Evolutionary conservation across 495 filamentous ascomycete genomes (phyloP).

Genomic region (Podospora pseudopauciseta): DNA sequence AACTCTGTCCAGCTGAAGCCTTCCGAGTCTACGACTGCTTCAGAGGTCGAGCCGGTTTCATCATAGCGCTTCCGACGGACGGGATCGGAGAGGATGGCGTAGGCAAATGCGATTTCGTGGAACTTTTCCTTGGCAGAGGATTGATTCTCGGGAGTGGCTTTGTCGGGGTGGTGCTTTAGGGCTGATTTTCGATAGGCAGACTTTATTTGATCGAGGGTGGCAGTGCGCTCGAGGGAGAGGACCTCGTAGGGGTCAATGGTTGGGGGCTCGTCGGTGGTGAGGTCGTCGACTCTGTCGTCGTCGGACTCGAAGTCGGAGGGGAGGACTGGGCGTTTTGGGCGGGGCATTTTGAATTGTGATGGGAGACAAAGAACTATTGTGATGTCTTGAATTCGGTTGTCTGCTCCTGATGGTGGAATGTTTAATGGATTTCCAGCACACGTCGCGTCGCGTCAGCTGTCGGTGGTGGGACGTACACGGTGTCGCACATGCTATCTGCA

Average conservation of each 20-base stretch:
- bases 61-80: conserved; percentile 80
- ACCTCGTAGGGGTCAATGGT: conserved; percentile 79
- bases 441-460: conserved; percentile 18
- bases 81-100: conserved; percentile 82
- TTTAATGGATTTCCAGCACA: conserved; percentile 6
- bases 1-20: conserved; percentile 89
- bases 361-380: neutral
- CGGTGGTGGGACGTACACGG: neutral
- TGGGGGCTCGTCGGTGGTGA: conserved; percentile 40
- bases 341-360: conserved; percentile 1
- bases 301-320: conserved; percentile 8
- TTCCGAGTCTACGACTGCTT: conserved; percentile 63
- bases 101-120: conserved; percentile 88
- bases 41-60: conserved; percentile 78
- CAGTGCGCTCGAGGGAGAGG: conserved; percentile 61
- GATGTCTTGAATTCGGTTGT: neutral
- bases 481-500: neutral
- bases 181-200: conserved; percentile 85
- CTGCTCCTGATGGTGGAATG: no score
- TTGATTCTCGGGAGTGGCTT: conserved; percentile 60
- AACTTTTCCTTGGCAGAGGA: conserved; percentile 71
- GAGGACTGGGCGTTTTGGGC: neutral
- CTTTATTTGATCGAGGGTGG: conserved; percentile 69
- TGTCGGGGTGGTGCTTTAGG: conserved; percentile 89
- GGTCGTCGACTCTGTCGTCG: conserved; percentile 17